Base-by-base conservation (phyloP, 1,284 basidiomycete species). In the Moesziomyces sp. region DNA sequence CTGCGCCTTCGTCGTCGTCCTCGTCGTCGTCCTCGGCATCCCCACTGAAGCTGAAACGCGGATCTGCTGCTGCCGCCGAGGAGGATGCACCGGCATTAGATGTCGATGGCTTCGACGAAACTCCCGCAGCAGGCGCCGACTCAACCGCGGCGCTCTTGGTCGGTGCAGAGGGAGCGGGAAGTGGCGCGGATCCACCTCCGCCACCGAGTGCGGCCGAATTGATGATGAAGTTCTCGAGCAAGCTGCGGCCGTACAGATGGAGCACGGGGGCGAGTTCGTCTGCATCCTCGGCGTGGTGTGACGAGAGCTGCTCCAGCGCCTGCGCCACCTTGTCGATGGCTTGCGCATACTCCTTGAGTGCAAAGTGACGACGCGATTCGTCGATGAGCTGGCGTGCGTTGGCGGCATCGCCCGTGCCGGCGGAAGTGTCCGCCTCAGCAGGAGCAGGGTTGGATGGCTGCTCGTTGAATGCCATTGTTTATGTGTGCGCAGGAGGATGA, bases 191-290 rank as follows among this genome's bases (percentile, higher is more conserved):
- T 42, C 75, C 70, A 8, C 76, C 71, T 30, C 76, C 76, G 3
- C 75, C 74, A 7, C 81, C 82, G 0, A 83, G 58, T 8, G 81
- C 82, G 33, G 78, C 78, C 26, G 80, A 80, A 21, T 74, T 78
- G 53, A 72, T 21, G 49, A 83, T 82, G 19, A 74, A 76, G 55
- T 77, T 74, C 45, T 83, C 81, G 3, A 83, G 71, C 42, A 83
- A 53, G 21, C 77, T 74, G 8, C 70, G 59, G n/a, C 82, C 82
- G 58, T 83, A 83, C 16, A 68, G 72, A 46, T 83, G 78, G 42
- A 82, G 52, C 9, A 83, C 51, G 19, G 82, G 82, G 3, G 81
- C 82, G 0, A 83, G 57, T 43, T 73, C 48, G 14, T 79, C 69
- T 16, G 78, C 68, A 42, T 83, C 76, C 49, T 82, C 80, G 2